Conservation (phyloP, 345 rosid genomes). For the Corchorus capsularis region DNA sequence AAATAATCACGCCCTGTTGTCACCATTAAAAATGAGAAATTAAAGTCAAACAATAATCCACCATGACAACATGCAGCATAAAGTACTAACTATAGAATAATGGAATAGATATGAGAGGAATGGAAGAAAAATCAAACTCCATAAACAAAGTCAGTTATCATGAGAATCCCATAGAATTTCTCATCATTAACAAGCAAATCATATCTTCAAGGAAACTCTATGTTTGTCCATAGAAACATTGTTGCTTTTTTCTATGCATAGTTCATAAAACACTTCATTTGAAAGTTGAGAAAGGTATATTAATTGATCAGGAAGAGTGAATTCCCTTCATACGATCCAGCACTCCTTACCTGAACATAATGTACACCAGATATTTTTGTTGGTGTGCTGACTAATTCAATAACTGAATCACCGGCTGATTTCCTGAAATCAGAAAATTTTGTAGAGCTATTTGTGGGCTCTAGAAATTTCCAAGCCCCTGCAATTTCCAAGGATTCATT, state of each 20-base stretch:
- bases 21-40: slow-evolving; percentile 22
- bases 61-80: not conserved
- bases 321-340: slow-evolving; percentile 4
- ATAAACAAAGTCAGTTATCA: not conserved
- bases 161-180: not conserved
- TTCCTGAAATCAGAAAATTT: slow-evolving; percentile 82
- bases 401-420: slow-evolving; percentile 72
- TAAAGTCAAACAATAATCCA: slow-evolving; percentile 12
- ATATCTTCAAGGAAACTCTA: not conserved
- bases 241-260: not conserved
- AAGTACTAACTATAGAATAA: not conserved
- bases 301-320: slow-evolving; percentile 6
- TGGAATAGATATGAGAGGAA: slow-evolving; percentile 10
- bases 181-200: not conserved
- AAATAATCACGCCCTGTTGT: slow-evolving; percentile 89
- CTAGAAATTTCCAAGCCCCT: slow-evolving; percentile 91
- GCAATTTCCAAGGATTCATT: slow-evolving; percentile 31
- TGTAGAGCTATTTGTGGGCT: slow-evolving; percentile 74
- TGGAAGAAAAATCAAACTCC: slow-evolving; percentile 6
- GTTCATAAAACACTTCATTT: not conserved
- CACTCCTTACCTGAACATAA: slow-evolving; percentile 77
- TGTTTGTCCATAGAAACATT: not conserved
- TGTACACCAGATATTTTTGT: slow-evolving; percentile 94
- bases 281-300: not conserved
- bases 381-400: slow-evolving; percentile 81